phyloP scores from a whole-genome alignment of 352 stramenopile species.

The Phytopythium oedochilum region DNA sequence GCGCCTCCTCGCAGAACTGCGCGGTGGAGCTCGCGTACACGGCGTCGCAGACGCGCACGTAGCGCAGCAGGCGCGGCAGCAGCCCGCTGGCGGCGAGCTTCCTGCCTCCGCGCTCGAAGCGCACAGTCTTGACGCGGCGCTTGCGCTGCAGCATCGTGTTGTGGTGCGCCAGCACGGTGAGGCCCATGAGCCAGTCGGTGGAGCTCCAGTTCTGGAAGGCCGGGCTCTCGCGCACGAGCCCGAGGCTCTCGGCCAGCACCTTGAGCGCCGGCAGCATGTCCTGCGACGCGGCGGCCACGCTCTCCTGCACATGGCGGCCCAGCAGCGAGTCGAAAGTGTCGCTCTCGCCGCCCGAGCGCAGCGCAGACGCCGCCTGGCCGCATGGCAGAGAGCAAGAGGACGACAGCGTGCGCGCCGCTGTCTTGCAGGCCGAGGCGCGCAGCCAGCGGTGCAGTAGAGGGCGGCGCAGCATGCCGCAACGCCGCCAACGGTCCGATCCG shows the following conservation, averaged over 20 bases:
- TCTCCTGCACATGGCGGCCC: slow-evolving; percentile 16
- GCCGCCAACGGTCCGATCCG: neutral
- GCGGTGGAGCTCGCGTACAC: slow-evolving; percentile 61
- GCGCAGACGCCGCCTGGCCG: neutral
- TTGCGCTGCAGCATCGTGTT: slow-evolving; percentile 38
- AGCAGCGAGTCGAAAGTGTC: slow-evolving; percentile 16
- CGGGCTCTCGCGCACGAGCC: slow-evolving; percentile 48
- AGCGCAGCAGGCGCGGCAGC: slow-evolving; percentile 30
- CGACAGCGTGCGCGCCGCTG: neutral
- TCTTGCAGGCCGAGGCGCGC: neutral
- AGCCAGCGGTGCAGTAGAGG: neutral
- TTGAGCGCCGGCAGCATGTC: slow-evolving; percentile 74
- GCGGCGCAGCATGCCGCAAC: neutral
- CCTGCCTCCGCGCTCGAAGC: slow-evolving; percentile 21
- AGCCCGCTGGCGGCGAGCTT: slow-evolving; percentile 13
- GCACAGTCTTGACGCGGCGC: slow-evolving; percentile 10
- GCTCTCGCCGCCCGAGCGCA: neutral
- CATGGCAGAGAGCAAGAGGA: too few relatives aligned
- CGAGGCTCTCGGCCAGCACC: slow-evolving; percentile 65
- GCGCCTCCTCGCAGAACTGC: slow-evolving; percentile 54
- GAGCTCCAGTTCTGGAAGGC: slow-evolving; percentile 68
- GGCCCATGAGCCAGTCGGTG: slow-evolving; percentile 75
- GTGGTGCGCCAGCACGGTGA: slow-evolving; percentile 72
- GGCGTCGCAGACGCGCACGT: slow-evolving; percentile 68
- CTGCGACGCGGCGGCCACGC: slow-evolving; percentile 35